Evolutionary conservation across 1,284 basidiomycete genomes (phyloP), one percentile per base, ranked within the genome.

Genomic region (Marasmius tenuissimus): DNA sequence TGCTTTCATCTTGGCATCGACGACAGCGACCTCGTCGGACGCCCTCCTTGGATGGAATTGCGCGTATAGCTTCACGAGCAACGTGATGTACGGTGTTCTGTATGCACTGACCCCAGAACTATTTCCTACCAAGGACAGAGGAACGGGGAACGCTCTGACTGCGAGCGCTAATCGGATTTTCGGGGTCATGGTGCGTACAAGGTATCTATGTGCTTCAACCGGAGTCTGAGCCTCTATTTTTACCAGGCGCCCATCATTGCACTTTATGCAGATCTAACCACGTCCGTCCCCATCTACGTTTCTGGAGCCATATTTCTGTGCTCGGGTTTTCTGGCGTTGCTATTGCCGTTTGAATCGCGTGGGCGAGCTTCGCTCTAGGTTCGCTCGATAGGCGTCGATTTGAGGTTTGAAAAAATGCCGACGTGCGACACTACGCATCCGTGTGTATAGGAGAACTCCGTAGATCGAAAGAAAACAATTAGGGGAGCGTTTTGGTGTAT

Each of bases 71-170:
- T 85, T 89, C 68, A 81, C 80, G 35, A 87, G 85, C 63, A 88
- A 89, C 67, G 80, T 91, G 62, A 92, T 92, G 89, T 92, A 91
- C 64, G 89, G 88, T 14, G 88, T 92, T 0, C 73, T 92, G 61
- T 92, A 91, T 67, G 88, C 88, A 10, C 68, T 88, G 51, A 85
- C 86, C 0, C 86, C 87, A 1, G 89, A 93, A 71, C 70, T 91
- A 9, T 92, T 93, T 76, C 88, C 89, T 3, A 86, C 88, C 2
- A 89, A 85, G 65, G 85, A 89, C 65, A 76, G 91, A 59, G 88
- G 85, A 4, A 89, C 85, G 2, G 86, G 85, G 12, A 88, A 86
- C 62, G 84, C 83, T 2, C 75, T 89, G 35, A 81, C 81, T 3
- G 81, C 82, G 16, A 82, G 77, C 45, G 84, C 82, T 4, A 86